Base-by-base conservation (phyloP, 2,329 filamentous ascomycete species). In the Trichoderma guizhouense region DNA sequence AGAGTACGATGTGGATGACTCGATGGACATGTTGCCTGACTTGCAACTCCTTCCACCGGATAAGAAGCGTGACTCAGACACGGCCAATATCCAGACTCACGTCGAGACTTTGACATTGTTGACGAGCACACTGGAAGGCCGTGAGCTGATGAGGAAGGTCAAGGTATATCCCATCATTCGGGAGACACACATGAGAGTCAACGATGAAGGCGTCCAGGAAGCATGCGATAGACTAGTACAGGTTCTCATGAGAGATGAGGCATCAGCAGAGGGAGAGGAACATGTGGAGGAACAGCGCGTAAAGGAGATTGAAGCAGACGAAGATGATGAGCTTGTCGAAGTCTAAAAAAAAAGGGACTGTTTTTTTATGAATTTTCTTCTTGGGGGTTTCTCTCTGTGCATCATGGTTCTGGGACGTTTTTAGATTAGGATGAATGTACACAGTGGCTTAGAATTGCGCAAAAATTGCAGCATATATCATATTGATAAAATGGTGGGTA, bases 181-280 rank as follows among this genome's bases (percentile, higher is more conserved):
- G 66, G 96, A 98, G 81, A 91, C 92, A 36, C 96, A 99, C 84
- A 77, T 91, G 74, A 88, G 90, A 26, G 90, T 94, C 5, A 86
- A 94, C 26, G 86, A 97, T 77, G 94, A 97, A 60, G 91, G 86
- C 18, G 93, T 98, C 3, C 87, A 88, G 75, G 95, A 97, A 76
- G 93, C 90, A 0, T 97, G 93, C 77, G 96, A 98, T 80, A 87
- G 96, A 71, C 79, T 98, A 67, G 96, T 99, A 61, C 94, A 99
- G 79, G 90, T 97, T 7, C 80, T 97, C 73, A 94, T 94, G 90
- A 86, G 93, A 71, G 93, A 94, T 58, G 94, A 96, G 79, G 90
- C 83, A 15, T 78, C 75, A 4, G 84, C 82, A 58, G 80, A 84
- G 72, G 84, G 82, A 57, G 80, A 84, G 72, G 53, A 47, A 2